Conservation (phyloP, 371 early-diverging fungal genomes). For the Syncephalastrum racemosum region DNA sequence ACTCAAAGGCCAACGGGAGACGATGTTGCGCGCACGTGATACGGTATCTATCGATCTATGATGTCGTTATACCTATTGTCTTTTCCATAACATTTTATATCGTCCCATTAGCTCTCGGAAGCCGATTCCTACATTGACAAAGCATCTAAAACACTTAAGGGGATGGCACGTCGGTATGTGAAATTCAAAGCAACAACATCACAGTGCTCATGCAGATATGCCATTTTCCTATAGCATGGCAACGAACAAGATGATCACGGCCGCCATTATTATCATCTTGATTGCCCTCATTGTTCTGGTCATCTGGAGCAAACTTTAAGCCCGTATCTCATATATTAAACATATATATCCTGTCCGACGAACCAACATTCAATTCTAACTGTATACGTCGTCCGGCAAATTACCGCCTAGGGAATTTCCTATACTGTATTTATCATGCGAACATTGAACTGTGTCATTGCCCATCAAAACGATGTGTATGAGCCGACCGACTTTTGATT, state of each 20-base stretch:
- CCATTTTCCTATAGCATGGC: slow-evolving; percentile 65
- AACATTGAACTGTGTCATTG: too few relatives aligned
- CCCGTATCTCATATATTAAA: neutral
- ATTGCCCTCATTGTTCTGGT: slow-evolving; percentile 83
- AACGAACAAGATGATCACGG: slow-evolving; percentile 86
- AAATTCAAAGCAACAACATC: neutral
- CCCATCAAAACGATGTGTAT: too few relatives aligned
- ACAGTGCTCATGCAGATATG: slow-evolving; percentile 1
- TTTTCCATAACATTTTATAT: neutral
- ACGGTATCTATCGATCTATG: slow-evolving; percentile 52
- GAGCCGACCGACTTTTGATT: too few relatives aligned
- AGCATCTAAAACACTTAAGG: slow-evolving; percentile 83
- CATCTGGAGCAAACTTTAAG: slow-evolving; percentile 68
- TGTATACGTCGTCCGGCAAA: too few relatives aligned
- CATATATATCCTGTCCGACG: neutral
- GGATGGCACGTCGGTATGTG: slow-evolving; percentile 89
- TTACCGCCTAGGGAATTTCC: too few relatives aligned
- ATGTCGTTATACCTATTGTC: neutral
- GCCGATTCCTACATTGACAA: slow-evolving; percentile 90
- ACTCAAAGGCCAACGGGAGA: slow-evolving; percentile 87
- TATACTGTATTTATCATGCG: too few relatives aligned
- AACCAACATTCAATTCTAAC: neutral
- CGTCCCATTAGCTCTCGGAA: slow-evolving; percentile 61
- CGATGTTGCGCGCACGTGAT: slow-evolving; percentile 84
- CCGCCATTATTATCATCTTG: slow-evolving; percentile 80